phyloP scores from a whole-genome alignment of 2,329 filamentous ascomycete genomes.

The Sarocladium brachiariae region DNA sequence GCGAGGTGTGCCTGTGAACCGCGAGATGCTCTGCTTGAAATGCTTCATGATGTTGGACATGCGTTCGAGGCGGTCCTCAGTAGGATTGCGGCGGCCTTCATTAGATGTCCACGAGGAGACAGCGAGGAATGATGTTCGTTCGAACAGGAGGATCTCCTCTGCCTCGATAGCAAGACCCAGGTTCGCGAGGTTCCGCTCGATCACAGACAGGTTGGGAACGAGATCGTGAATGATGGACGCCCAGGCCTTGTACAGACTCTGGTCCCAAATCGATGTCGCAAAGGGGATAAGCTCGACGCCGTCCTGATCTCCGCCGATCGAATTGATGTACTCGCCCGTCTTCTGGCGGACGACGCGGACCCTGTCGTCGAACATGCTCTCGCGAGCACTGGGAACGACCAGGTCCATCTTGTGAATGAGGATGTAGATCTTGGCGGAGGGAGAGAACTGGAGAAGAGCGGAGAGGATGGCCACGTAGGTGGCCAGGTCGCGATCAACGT shows the following conservation, averaged over 20 bases:
- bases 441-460: constrained; percentile 79
- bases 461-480: constrained; percentile 89
- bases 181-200: constrained; percentile 77
- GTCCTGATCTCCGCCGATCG: constrained; percentile 24
- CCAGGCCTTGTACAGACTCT: constrained; percentile 97
- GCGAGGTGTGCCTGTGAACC: constrained; percentile 73
- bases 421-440: constrained; percentile 78
- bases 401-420: constrained; percentile 99
- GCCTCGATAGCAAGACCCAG: constrained; percentile 83
- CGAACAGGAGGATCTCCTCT: constrained; percentile 89
- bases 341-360: constrained; percentile 70
- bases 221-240: constrained; percentile 96
- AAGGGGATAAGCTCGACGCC: constrained; percentile 73
- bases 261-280: constrained; percentile 96
- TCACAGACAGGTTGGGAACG: constrained; percentile 85
- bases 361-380: constrained; percentile 78
- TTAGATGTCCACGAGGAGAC: constrained; percentile 85
- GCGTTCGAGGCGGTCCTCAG: constrained; percentile 84
- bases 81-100: constrained; percentile 73
- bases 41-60: constrained; percentile 98
- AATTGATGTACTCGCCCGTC: constrained; percentile 48
- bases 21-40: constrained; percentile 79
- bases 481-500: constrained; percentile 86
- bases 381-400: constrained; percentile 71
- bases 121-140: constrained; percentile 90